phyloP scores from a whole-genome alignment of 164 flowering plant species.

The Saururus chinensis region DNA sequence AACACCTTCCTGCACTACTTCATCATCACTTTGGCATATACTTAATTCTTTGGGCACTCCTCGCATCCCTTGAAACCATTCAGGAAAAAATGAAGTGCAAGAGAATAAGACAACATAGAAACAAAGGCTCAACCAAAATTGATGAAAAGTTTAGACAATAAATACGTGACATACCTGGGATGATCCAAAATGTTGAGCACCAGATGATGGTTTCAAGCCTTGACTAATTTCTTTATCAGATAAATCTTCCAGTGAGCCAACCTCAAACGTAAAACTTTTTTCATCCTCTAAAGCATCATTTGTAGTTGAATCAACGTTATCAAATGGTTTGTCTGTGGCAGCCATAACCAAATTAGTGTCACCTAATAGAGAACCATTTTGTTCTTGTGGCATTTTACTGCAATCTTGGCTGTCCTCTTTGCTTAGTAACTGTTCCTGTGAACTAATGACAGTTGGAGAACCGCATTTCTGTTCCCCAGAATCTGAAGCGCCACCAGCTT shows the following conservation, averaged over 20 bases:
- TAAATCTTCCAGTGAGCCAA: constrained; percentile 26
- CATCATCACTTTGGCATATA: not conserved
- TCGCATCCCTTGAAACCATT: not conserved
- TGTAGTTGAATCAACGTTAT: constrained; percentile 12
- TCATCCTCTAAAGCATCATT: constrained; percentile 29
- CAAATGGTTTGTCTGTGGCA: constrained; percentile 6
- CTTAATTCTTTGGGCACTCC: not conserved
- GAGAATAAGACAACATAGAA: not conserved
- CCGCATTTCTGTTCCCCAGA: constrained; percentile 26
- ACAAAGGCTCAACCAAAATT: not conserved
- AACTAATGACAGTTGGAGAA: constrained; percentile 36
- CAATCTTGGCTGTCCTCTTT: constrained; percentile 20
- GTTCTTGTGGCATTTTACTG: not conserved
- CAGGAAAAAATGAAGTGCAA: not conserved
- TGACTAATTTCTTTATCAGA: constrained; percentile 25
- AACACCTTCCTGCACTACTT: constrained; percentile 5
- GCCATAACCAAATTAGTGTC: not conserved
- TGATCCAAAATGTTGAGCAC: constrained; percentile 15
- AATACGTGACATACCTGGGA: constrained; percentile 22
- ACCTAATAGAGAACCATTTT: constrained; percentile 1
- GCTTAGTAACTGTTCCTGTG: constrained; percentile 19
- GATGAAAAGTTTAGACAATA: not conserved
- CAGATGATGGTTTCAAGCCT: constrained; percentile 30
- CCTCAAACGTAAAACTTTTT: constrained; percentile 47
- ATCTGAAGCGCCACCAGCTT: constrained; percentile 14